Evolutionary conservation across 805 yeast genomes (phyloP).

Genomic region (Cyberlindnera meyerae): DNA sequence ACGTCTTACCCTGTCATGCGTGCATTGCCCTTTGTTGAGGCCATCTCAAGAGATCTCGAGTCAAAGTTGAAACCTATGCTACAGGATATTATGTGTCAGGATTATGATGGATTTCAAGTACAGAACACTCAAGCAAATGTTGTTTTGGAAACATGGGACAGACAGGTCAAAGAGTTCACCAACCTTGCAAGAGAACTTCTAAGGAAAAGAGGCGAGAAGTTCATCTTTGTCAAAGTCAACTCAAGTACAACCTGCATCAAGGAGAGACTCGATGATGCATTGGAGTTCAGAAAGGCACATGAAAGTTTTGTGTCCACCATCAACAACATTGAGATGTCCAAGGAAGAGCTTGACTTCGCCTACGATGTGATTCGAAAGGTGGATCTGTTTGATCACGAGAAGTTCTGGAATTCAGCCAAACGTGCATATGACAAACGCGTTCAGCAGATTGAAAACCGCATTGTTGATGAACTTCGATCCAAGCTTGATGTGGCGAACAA

Average conservation of each 20-base stretch:
- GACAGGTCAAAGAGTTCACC: slow-evolving; percentile 55
- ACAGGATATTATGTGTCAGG: slow-evolving; percentile 40
- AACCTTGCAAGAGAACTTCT: slow-evolving; percentile 67
- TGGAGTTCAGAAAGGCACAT: slow-evolving; percentile 48
- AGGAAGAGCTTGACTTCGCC: slow-evolving; percentile 35
- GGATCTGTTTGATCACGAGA: slow-evolving; percentile 35
- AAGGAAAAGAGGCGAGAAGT: slow-evolving; percentile 67
- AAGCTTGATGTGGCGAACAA: slow-evolving; percentile 35
- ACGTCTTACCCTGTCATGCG: slow-evolving; percentile 60
- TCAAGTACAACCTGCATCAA: slow-evolving; percentile 37
- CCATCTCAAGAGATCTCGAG: slow-evolving; percentile 54
- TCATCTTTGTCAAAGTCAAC: slow-evolving; percentile 57
- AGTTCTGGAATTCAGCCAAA: slow-evolving; percentile 39
- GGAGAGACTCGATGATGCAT: slow-evolving; percentile 40
- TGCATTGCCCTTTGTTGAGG: slow-evolving; percentile 61
- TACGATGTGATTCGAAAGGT: slow-evolving; percentile 35
- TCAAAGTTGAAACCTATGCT: slow-evolving; percentile 37
- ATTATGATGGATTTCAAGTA: slow-evolving; percentile 35
- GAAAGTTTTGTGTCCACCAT: slow-evolving; percentile 41
- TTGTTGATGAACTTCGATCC: slow-evolving; percentile 37
- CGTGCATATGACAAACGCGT: slow-evolving; percentile 38
- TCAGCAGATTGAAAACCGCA: slow-evolving; percentile 39
- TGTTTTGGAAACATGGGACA: slow-evolving; percentile 51
- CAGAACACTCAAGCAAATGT: slow-evolving; percentile 27
- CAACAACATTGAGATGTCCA: slow-evolving; percentile 12